A percentile compares a stretch with the other conserved stretches of the same genome.
Evolutionary conservation across 2,329 filamentous ascomycete genomes (phyloP).

Genomic region (Trichoderma pleuroti): DNA sequence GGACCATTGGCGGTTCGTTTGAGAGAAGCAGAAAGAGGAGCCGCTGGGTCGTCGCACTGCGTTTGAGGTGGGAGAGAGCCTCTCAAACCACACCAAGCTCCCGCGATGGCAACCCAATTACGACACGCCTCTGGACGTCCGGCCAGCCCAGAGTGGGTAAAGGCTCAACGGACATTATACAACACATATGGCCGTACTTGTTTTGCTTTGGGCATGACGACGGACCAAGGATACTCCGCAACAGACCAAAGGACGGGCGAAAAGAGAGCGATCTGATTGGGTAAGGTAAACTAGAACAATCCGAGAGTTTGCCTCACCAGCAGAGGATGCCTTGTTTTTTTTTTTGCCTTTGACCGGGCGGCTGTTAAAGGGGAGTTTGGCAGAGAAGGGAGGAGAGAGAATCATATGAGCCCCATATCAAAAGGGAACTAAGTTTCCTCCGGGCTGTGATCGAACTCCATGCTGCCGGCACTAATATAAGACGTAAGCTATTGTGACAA

Average conservation of each 20-base stretch:
- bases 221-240: slow-evolving; percentile 13
- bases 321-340: background rate
- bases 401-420: background rate
- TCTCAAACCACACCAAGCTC: slow-evolving; percentile 6
- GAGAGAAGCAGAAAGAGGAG: slow-evolving; percentile 16
- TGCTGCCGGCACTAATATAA: slow-evolving; percentile 1
- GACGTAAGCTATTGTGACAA: slow-evolving; percentile 1
- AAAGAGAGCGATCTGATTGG: background rate
- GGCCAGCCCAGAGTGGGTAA: slow-evolving; percentile 6
- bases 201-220: slow-evolving; percentile 9
- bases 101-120: slow-evolving; percentile 17
- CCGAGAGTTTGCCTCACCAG: background rate
- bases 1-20: slow-evolving; percentile 11
- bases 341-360: background rate
- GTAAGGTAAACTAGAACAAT: background rate
- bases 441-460: background rate
- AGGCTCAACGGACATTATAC: slow-evolving; percentile 4
- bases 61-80: slow-evolving; percentile 17
- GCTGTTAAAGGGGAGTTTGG: background rate
- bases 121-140: slow-evolving; percentile 7
- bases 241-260: slow-evolving; percentile 2
- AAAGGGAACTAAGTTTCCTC: background rate
- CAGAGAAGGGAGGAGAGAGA: background rate
- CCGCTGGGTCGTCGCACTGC: slow-evolving; percentile 11
- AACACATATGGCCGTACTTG: slow-evolving; percentile 2